A percentile compares a stretch with the other conserved stretches of the same genome.
Evolutionary conservation across 371 early-diverging fungal genomes (phyloP).

Genomic region (Fennellomyces sp.): DNA sequence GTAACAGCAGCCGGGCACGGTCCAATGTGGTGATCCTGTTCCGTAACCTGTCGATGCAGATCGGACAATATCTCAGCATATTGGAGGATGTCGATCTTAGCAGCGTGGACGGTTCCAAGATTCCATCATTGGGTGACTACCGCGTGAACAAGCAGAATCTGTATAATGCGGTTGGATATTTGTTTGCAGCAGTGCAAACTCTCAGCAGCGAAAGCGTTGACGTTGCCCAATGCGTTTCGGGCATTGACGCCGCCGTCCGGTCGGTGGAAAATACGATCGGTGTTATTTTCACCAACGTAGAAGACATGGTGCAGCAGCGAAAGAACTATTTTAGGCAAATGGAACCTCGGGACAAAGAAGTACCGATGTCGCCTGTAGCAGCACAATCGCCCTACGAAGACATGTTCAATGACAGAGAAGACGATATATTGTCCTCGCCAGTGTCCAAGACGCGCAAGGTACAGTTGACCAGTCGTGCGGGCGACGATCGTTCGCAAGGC

Average conservation of each 20-base stretch:
- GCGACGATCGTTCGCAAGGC: slow-evolving; percentile 15
- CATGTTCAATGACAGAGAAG: slow-evolving; percentile 4
- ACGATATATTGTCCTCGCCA: slow-evolving; percentile 3
- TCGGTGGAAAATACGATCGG: slow-evolving; percentile 49
- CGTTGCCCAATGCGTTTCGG: slow-evolving; percentile 22
- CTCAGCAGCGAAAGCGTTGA: slow-evolving; percentile 50
- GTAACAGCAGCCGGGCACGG: slow-evolving; percentile 29
- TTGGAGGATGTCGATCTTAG: slow-evolving; percentile 38
- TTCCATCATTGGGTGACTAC: slow-evolving; percentile 57
- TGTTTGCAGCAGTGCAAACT: slow-evolving; percentile 67
- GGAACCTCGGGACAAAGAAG: slow-evolving; percentile 6
- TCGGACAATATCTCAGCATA: slow-evolving; percentile 43
- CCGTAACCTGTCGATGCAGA: slow-evolving; percentile 47
- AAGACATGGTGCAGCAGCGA: slow-evolving; percentile 45
- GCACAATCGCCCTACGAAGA: slow-evolving; percentile 31
- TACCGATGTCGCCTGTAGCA: not conserved
- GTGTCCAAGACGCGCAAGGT: slow-evolving; percentile 13
- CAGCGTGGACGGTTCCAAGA: slow-evolving; percentile 26
- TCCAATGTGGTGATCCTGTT: slow-evolving; percentile 42
- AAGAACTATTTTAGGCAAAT: slow-evolving; percentile 31
- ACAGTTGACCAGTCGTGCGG: not conserved
- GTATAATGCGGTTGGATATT: slow-evolving; percentile 67
- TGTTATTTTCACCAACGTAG: slow-evolving; percentile 30
- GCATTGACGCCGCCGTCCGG: slow-evolving; percentile 41
- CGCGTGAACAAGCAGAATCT: slow-evolving; percentile 67